Percentiles rank a stretch among this genome's conserved stretches.
phyloP scores from a whole-genome alignment of 306 rosid species.

The Cucurbita maxima region DNA sequence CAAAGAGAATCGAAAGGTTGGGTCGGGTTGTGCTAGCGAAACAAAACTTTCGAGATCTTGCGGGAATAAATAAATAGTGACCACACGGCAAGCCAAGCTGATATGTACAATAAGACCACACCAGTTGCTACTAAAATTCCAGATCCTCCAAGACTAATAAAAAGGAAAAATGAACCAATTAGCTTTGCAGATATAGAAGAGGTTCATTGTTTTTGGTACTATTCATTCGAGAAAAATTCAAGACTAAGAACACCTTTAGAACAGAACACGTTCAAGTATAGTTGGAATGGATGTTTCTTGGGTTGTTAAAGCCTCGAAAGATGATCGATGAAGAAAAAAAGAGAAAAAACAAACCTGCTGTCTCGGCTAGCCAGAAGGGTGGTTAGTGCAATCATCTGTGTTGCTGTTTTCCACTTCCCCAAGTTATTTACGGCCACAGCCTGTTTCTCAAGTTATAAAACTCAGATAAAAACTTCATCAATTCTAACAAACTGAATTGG shows the following conservation, averaged over 20 bases:
- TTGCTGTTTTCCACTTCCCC: slow-evolving; percentile 99
- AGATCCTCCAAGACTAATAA: slow-evolving; percentile 60
- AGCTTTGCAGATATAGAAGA: neutral
- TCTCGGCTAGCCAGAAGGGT: slow-evolving; percentile 83
- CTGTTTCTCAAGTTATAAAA: slow-evolving; percentile 19
- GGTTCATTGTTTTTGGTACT: neutral
- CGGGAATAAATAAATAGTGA: slow-evolving; percentile 71
- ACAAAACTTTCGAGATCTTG: slow-evolving; percentile 69
- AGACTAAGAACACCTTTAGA: too few species aligned
- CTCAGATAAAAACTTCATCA: neutral
- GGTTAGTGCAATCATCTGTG: slow-evolving; percentile 84
- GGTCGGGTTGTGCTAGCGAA: slow-evolving; percentile 31
- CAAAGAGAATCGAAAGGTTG: neutral
- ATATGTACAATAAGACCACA: slow-evolving; percentile 64
- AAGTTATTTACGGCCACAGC: slow-evolving; percentile 98
- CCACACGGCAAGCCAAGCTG: slow-evolving; percentile 96
- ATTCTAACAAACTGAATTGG: neutral
- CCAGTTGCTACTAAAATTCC: slow-evolving; percentile 55
- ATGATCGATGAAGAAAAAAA: slow-evolving; percentile 1
- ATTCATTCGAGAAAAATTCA: slow-evolving; percentile 5
- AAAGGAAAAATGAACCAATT: neutral
- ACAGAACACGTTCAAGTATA: too few species aligned
- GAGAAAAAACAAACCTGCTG: slow-evolving; percentile 36
- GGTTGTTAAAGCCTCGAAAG: slow-evolving; percentile 3
- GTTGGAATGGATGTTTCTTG: neutral